Evolutionary conservation across 179 eudicot species (phyloP).

Genomic region (Actinidia polygama): DNA sequence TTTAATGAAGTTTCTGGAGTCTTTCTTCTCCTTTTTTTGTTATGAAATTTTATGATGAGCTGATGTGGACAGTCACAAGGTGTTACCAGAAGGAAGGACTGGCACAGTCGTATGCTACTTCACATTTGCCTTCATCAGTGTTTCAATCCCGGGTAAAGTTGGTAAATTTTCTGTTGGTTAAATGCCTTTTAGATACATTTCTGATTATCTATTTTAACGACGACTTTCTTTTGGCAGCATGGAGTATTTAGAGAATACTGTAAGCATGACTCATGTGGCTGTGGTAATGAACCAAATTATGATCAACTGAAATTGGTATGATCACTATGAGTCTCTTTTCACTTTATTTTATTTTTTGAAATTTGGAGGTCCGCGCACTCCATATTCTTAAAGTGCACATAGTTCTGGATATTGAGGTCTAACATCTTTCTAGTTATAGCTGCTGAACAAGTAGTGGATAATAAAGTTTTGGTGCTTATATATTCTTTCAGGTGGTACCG

Average conservation of each 20-base stretch:
- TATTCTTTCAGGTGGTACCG: slow-evolving; percentile 67
- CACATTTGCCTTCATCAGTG: slow-evolving; percentile 48
- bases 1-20: neutral
- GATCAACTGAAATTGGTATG: slow-evolving; percentile 60
- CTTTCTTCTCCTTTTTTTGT: neutral
- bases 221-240: slow-evolving; percentile 47
- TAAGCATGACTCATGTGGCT: slow-evolving; percentile 64
- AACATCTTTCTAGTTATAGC: neutral
- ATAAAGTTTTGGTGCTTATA: slow-evolving; percentile 8
- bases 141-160: slow-evolving; percentile 53
- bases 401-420: neutral
- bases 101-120: slow-evolving; percentile 73
- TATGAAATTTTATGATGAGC: slow-evolving; percentile 29
- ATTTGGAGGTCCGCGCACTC: neutral
- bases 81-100: slow-evolving; percentile 76
- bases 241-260: slow-evolving; percentile 66
- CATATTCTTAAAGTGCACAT: slow-evolving; percentile 1
- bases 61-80: slow-evolving; percentile 45
- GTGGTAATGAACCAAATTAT: slow-evolving; percentile 37
- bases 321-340: neutral
- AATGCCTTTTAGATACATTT: neutral
- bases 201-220: slow-evolving; percentile 3
- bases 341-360: neutral
- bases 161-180: slow-evolving; percentile 20
- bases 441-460: slow-evolving; percentile 12